phyloP scores from a whole-genome alignment of 306 rosid genomes.

The Geum urbanum region DNA sequence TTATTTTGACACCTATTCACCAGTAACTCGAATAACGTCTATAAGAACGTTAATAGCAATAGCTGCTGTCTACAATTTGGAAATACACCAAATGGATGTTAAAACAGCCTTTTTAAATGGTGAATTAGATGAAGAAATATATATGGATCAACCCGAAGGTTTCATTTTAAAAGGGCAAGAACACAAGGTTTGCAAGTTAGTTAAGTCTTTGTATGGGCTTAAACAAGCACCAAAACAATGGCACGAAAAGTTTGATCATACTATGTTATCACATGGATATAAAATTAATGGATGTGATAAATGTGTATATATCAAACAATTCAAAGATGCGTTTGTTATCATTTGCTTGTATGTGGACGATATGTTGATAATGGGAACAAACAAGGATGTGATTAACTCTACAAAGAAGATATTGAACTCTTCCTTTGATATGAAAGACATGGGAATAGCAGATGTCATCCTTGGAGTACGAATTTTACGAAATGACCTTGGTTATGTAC shows the following conservation, averaged over 20 bases:
- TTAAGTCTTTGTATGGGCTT: neutral
- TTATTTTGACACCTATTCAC: neutral
- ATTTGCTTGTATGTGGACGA: neutral
- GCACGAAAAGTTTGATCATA: neutral
- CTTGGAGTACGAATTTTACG: neutral
- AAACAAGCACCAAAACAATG: neutral
- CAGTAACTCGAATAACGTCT: neutral
- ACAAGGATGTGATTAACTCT: neutral
- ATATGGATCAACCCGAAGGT: neutral
- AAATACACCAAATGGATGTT: slow-evolving; percentile 6
- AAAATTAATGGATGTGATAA: neutral
- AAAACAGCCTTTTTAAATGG: neutral
- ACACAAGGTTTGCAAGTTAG: neutral
- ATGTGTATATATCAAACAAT: neutral
- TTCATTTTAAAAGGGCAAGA: neutral
- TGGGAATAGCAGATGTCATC: neutral
- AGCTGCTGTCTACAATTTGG: neutral
- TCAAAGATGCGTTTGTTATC: neutral
- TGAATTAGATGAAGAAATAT: neutral
- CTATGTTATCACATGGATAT: neutral
- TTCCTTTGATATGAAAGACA: neutral
- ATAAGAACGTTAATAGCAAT: neutral
- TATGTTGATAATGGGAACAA: neutral
- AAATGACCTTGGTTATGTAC: neutral
- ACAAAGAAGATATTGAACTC: neutral